Base-by-base conservation (phyloP, 2,329 filamentous ascomycete species). In the Fusarium armeniacum region DNA sequence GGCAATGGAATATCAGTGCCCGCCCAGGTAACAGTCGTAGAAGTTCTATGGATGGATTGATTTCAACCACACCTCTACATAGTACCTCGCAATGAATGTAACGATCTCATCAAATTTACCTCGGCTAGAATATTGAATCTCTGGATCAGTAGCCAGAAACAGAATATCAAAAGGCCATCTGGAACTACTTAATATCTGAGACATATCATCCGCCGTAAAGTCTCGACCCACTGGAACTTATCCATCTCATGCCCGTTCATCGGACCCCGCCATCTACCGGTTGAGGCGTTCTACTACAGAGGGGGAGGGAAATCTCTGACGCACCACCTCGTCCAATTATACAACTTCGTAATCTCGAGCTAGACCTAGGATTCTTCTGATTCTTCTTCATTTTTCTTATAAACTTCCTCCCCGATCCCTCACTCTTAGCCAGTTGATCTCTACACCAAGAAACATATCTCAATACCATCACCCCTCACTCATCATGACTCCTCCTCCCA, bases 401-500 rank as follows among this genome's bases (percentile, higher is more conserved):
- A 12, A 58, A 46, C 32, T 45, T 35, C 22, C 30, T 44, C 18
- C n/a, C 41, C 32, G 6, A 47, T 28, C 22, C 28, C n/a, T 38
- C 24, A 54, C 12, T 45, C 51, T 18, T 22, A n/a, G 10, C n/a
- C 33, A 22, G 28, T 28, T 32, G 13, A 28, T 40, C 33, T 46
- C 18, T 51, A 35, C 26, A 4, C 28, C 33, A 20, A 36, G 15
- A 40, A 38, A 51, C 49, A 28, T 49, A 40, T 49, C 56, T 36
- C 30, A 32, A 26, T 57, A 44, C 50, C 56, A 56, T 60, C 59
- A 58, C 47, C 28, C 24, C 41, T 43, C 62, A 59, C 41, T 43
- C 62, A 59, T 61, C 67, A 70, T 62, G 69, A 80, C 80, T 76
- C 26, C 77, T 22, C 30, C 69, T 55, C 64, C 77, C 52, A 63